Evolutionary conservation across 306 rosid genomes (phyloP).

Genomic region (Citrullus amarus): DNA sequence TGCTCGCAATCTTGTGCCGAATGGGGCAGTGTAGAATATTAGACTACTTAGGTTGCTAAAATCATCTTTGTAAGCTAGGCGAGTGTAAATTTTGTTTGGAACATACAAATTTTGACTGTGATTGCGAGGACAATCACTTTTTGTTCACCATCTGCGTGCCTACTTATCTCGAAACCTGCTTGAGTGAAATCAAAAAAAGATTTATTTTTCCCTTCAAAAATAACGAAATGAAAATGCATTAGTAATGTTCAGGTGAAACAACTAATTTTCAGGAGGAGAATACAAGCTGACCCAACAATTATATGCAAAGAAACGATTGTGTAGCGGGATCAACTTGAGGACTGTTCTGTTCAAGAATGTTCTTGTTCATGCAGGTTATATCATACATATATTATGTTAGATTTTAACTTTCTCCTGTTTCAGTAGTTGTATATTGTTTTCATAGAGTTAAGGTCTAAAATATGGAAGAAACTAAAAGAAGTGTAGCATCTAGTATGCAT

Average conservation of each 20-base stretch:
- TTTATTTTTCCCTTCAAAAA: not conserved
- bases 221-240: not conserved
- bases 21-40: not conserved
- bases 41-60: not conserved
- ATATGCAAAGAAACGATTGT: not conserved
- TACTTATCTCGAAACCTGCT: not conserved
- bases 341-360: too few species aligned
- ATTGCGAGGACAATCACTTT: not conserved
- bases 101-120: conserved; percentile 1
- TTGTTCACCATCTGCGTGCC: too few species aligned
- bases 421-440: too few species aligned
- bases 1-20: not conserved
- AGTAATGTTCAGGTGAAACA: not conserved
- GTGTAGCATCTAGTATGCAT: too few species aligned
- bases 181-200: not conserved
- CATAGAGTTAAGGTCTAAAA: too few species aligned
- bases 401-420: too few species aligned
- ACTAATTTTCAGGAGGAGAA: not conserved
- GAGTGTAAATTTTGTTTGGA: not conserved
- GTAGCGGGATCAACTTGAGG: too few species aligned
- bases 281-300: not conserved
- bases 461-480: too few species aligned
- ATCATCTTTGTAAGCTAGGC: not conserved
- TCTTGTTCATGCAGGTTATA: too few species aligned
- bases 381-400: too few species aligned